A percentile compares a stretch with the other conserved stretches of the same genome.
These are phyloP conservation scores for Dipodascus geniculatus DNA, from an alignment of 805 yeast species.

Conservation along the genomic window DNA sequence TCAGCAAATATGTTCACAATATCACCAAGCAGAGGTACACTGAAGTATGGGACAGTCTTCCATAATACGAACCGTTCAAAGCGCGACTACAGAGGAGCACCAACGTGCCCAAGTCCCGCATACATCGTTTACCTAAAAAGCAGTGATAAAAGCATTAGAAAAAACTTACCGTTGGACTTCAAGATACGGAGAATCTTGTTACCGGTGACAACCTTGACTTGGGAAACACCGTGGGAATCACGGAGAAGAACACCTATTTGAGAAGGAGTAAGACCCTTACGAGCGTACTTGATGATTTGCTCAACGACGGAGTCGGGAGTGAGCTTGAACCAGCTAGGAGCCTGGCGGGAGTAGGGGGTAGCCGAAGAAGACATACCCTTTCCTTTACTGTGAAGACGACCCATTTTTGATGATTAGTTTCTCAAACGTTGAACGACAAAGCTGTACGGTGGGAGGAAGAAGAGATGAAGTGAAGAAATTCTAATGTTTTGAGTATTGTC, in stretches of 20 bases:
- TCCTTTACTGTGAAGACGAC: conserved; percentile 99
- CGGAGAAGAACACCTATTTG: conserved; percentile 98
- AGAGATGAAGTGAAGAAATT: neutral
- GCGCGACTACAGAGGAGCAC: conserved; percentile 3
- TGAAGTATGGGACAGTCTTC: conserved; percentile 2
- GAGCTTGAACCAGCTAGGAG: conserved; percentile 99
- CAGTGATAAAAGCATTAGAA: neutral
- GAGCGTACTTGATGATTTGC: conserved; percentile 98
- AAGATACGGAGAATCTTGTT: conserved; percentile 98
- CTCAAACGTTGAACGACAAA: neutral
- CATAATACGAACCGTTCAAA: neutral
- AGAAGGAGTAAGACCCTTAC: conserved; percentile 99
- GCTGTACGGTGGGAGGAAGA: neutral
- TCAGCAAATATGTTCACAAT: conserved; percentile 16
- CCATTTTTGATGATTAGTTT: conserved; percentile 55
- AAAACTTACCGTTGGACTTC: conserved; percentile 78
- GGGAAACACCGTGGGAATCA: conserved; percentile 99
- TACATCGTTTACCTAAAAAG: neutral
- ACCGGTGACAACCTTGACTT: conserved; percentile 95
- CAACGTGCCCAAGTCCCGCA: neutral
- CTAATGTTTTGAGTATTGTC: too few relatives aligned
- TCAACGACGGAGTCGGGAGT: conserved; percentile 92
- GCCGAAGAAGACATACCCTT: conserved; percentile 99
- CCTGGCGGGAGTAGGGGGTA: conserved; percentile 96
- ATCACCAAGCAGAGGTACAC: conserved; percentile 25